phyloP scores from a whole-genome alignment of 768 basidiomycete species.

The Kwoniella sp. region DNA sequence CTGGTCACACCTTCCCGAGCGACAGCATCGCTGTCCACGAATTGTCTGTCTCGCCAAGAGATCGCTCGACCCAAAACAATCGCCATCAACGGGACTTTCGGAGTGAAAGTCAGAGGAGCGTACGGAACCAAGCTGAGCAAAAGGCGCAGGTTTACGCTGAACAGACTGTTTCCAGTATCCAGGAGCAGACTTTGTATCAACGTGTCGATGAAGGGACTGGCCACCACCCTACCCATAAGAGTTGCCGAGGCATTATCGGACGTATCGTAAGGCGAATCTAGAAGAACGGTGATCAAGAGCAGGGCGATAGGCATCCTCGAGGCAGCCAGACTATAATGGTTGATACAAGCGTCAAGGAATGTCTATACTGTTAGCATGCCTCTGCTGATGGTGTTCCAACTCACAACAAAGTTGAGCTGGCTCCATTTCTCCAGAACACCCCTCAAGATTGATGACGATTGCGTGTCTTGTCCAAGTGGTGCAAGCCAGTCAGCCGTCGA shows the following conservation, averaged over 20 bases:
- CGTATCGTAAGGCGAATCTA: constrained; percentile 15
- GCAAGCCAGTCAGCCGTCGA: not conserved
- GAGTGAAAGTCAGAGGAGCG: constrained; percentile 37
- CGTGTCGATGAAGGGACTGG: constrained; percentile 11
- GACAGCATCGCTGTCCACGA: constrained; percentile 60
- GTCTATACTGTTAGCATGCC: constrained; percentile 17
- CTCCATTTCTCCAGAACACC: constrained; percentile 19
- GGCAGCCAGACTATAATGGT: not conserved
- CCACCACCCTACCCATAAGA: constrained; percentile 12
- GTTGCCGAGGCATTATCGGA: constrained; percentile 11
- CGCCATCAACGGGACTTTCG: constrained; percentile 45
- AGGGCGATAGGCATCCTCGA: constrained; percentile 15
- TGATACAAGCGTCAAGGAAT: constrained; percentile 5
- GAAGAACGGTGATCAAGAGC: constrained; percentile 13
- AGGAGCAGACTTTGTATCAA: constrained; percentile 33
- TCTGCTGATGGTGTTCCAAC: not conserved
- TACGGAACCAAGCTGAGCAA: constrained; percentile 41
- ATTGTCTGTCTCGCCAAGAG: constrained; percentile 50
- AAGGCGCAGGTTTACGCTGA: constrained; percentile 40
- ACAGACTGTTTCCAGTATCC: constrained; percentile 46
- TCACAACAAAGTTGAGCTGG: constrained; percentile 21
- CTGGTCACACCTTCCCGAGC: constrained; percentile 65
- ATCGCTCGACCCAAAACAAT: constrained; percentile 49
- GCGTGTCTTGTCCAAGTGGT: not conserved
- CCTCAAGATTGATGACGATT: not conserved